Evolutionary conservation across 495 filamentous ascomycete genomes (phyloP), one percentile per base, ranked within the genome.

Genomic region (Neurospora sp.): DNA sequence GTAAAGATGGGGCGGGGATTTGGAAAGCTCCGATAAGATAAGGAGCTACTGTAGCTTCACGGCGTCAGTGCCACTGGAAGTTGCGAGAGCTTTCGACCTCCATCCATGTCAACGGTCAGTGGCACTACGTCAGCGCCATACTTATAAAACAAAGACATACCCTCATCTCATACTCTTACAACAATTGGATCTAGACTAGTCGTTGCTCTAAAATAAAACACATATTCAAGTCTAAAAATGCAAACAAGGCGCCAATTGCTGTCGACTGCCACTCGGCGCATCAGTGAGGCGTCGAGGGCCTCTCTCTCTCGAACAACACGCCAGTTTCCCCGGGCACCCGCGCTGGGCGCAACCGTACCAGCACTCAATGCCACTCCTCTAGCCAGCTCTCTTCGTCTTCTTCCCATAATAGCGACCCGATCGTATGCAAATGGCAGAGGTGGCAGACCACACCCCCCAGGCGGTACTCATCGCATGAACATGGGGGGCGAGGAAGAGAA

Each of bases 391-490:
- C 14, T 76, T 39, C 77, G 59, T 3, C 68, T 78, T 8, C 68
- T 83, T 18, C 80, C 82, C 1, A 72, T 75, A 39, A 71, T 77
- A 37, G 41, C 74, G 69, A 71, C 76, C 40, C 87, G 94, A 73
- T 80, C 78, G 44, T 97, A 97, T 83, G 89, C 92, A 37, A 91
- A 86, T 86, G 93, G 92, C 70, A 83, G 90, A 73, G 91, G 86
- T 85, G 93, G 92, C 70, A 83, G 90, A 73, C 92, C 94, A 75
- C 92, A 93, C 74, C 95, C 93, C 14, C 93, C 94, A 0, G 95
- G 95, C 61, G 94, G 94, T 47, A 97, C 93, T 6, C 92, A 97
- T 82, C 93, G 92, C 69, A 98, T 98, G 93, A 88, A 97, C 80
- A 77, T 97, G 72, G 88, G 93, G 40, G 92, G 89, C 45, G 90